Base-by-base conservation (phyloP, 139 green algal species). In the Protoeuglena noctilucae region DNA sequence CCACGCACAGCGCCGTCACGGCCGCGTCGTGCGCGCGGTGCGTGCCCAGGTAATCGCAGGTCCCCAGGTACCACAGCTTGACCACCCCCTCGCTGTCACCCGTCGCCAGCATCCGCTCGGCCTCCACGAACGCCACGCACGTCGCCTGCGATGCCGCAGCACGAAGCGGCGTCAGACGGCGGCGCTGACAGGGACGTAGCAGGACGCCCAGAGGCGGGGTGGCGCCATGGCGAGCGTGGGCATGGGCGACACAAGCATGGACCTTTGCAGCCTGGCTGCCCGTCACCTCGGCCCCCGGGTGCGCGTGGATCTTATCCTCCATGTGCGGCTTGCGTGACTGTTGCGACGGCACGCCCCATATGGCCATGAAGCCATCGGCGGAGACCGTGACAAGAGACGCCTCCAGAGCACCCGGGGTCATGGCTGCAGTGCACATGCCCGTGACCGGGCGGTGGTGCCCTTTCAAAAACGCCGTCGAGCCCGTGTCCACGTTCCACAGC, bases 401-500 rank as follows among this genome's bases (percentile, higher is more conserved):
- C n/a, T n/a, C n/a, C n/a, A n/a, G n/a, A n/a, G n/a, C n/a, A n/a
- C n/a, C n/a, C n/a, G n/a, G n/a, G n/a, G n/a, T n/a, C n/a, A n/a
- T n/a, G n/a, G n/a, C n/a, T n/a, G n/a, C n/a, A n/a, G n/a, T n/a
- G 23, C 41, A 41, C 48, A 82, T 56, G 23, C 58, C 61, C 1
- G 65, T 70, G 26, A 82, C 74, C 0, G 58, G 70, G 63, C 79
- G 79, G 61, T 52, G 58, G 63, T 82, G 74, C 28, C 63, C 55
- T 14, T 30, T 30, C 26, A 82, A 48, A n/a, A 56, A 64, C 7
- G 25, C 45, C 3, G 55, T 40, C 24, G 31, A 46, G 9, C 60
- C 52, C 6, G 64, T 78, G 64, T 78, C 76, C 58, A 84, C 29
- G 57, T 77, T 77, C 76, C 76, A 84, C 56, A 81, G 51, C 62